These are phyloP conservation scores for Artomyces pyxidatus DNA, from an alignment of 768 basidiomycete species.

Conservation along the genomic window DNA sequence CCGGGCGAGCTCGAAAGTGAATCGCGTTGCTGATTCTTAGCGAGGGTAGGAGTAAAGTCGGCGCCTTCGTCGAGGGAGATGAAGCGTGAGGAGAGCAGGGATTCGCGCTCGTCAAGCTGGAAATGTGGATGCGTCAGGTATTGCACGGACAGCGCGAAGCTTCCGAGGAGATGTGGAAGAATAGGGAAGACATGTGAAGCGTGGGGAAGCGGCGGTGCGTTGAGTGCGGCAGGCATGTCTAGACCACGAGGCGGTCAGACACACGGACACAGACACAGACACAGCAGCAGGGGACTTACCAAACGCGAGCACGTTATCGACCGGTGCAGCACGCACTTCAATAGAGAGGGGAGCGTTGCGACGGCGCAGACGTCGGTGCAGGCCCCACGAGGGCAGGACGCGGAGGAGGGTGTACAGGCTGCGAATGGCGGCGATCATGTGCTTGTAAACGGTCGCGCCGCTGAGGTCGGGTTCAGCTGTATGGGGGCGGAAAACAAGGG, in stretches of 20 bases:
- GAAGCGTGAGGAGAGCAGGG: constrained; percentile 65
- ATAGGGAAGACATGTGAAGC: constrained; percentile 54
- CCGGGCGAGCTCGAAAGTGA: constrained; percentile 37
- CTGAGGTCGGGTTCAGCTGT: constrained; percentile 38
- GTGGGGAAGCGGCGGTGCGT: constrained; percentile 35
- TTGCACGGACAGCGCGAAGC: constrained; percentile 49
- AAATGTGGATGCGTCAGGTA: constrained; percentile 66
- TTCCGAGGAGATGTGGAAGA: constrained; percentile 62
- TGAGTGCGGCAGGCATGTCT: constrained; percentile 35
- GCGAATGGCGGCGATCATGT: constrained; percentile 75
- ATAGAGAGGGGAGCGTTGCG: constrained; percentile 40
- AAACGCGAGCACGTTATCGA: constrained; percentile 28
- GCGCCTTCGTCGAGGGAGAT: constrained; percentile 57
- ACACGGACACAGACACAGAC: neutral
- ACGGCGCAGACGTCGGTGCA: constrained; percentile 51
- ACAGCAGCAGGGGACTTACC: constrained; percentile 29
- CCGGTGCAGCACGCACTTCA: constrained; percentile 33
- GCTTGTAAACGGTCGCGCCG: constrained; percentile 76
- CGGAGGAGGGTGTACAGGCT: constrained; percentile 67
- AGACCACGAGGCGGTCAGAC: constrained; percentile 10
- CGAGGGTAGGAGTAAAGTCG: constrained; percentile 65
- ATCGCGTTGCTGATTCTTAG: constrained; percentile 54
- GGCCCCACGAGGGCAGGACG: constrained; percentile 70
- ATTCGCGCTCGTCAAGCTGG: constrained; percentile 70
- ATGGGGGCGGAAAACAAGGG: constrained; percentile 35